A percentile compares a stretch with the other conserved stretches of the same genome.
Evolutionary conservation across 2,329 filamentous ascomycete species (phyloP).

Genomic region (Exutisphaerella laricina): DNA sequence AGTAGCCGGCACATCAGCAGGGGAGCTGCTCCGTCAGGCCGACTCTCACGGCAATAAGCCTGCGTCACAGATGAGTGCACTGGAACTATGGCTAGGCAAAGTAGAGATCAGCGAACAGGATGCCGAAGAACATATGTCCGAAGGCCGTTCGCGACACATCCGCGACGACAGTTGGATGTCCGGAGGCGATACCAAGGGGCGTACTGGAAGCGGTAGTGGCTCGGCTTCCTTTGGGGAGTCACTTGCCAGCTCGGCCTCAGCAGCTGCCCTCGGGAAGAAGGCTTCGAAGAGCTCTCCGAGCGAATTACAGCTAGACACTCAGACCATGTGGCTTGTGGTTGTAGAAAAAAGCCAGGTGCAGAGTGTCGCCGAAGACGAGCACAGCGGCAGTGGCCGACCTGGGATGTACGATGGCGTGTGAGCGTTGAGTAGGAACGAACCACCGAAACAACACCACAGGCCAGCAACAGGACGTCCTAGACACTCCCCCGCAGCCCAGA

Average conservation of each 20-base stretch:
- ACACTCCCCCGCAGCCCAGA: too few relatives aligned
- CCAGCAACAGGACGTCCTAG: too few relatives aligned
- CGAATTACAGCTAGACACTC: not conserved
- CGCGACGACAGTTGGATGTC: not conserved
- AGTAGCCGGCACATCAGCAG: conserved; percentile 2
- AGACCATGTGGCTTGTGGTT: not conserved
- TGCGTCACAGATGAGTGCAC: conserved; percentile 5
- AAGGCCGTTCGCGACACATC: not conserved
- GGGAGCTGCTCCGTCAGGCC: conserved; percentile 8
- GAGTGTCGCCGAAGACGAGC: too few relatives aligned
- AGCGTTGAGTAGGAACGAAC: too few relatives aligned
- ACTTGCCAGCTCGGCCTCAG: not conserved
- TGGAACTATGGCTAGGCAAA: conserved; percentile 12
- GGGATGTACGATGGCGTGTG: too few relatives aligned
- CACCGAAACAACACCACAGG: too few relatives aligned
- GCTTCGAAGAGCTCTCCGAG: not conserved
- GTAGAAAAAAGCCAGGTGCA: not conserved
- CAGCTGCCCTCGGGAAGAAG: not conserved
- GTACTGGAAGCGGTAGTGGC: not conserved
- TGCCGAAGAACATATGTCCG: not conserved
- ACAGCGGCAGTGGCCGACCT: too few relatives aligned
- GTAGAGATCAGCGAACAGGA: conserved; percentile 4
- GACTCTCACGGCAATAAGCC: conserved; percentile 1
- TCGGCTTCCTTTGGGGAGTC: too few relatives aligned
- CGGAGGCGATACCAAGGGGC: too few relatives aligned